Evolutionary conservation across 768 basidiomycete species (phyloP), one percentile per base, ranked within the genome.

Genomic region (Mycena haematopus): DNA sequence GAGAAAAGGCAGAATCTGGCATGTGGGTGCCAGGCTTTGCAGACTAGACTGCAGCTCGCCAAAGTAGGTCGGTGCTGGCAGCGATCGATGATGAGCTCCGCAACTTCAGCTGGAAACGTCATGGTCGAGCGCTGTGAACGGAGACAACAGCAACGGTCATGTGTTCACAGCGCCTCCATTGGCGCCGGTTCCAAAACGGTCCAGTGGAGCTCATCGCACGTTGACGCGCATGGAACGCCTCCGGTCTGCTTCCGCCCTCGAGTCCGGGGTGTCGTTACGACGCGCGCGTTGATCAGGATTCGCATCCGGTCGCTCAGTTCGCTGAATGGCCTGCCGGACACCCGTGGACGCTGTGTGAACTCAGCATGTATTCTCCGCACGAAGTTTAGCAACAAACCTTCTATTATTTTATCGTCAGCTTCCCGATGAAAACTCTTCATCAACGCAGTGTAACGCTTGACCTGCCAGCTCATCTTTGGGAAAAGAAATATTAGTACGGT

Each of bases 341-440:
- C 63, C 58, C 17, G 33, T 56, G 40, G 63, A 56, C 25, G 58
- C 66, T 67, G 52, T 1, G 27, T 38, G 44, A 22, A 13, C 7
- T 60, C 11, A 24, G 46, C 24, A 14, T 7, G 13, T 47, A n/a
- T 9, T 31, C 8, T 25, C 15, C 3, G 42, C 31, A 31, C 38
- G n/a, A 51, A 17, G 27, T 13, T 19, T 21, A 73, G 76, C 51
- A 9, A 91, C 27, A 11, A 13, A 54, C 91, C 86, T 79, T 89
- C 86, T 36, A 88, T 71, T 40, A 89, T 70, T 73, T 86, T 87
- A 11, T 81, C 72, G 66, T 92, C 91, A 24, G 92, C 92, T 75
- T 93, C 91, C 42, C 84, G 81, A 65, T 87, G 87, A 69, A 91
- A 93, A 63, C 89, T 90, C 74, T 92, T 87, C 83, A 89, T 91